These are phyloP conservation scores for Stentor coeruleus DNA, from an alignment of 73 alveolate species.

Conservation along the genomic window DNA sequence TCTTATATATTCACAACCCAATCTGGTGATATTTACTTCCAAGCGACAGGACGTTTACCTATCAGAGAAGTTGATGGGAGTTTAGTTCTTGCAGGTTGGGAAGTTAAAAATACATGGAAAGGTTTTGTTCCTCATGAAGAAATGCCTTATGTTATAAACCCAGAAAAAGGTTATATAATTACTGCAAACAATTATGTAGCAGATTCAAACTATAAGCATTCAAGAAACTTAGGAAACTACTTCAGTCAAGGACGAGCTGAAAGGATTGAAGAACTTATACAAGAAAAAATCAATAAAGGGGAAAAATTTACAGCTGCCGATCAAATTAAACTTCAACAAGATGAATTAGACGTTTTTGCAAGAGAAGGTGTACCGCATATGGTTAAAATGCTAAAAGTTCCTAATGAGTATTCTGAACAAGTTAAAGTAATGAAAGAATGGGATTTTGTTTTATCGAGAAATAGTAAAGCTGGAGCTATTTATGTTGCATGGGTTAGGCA, in stretches of 20 bases:
- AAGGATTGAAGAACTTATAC: too few species aligned
- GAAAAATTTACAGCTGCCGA: too few species aligned
- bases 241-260: background rate
- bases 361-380: too few species aligned
- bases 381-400: too few species aligned
- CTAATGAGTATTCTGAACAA: too few species aligned
- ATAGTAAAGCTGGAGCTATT: too few species aligned
- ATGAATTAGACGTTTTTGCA: too few species aligned
- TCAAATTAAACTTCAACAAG: too few species aligned
- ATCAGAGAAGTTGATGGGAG: background rate
- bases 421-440: too few species aligned
- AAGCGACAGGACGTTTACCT: slow-evolving; percentile 49
- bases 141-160: slow-evolving; percentile 80
- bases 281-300: too few species aligned
- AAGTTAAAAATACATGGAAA: slow-evolving; percentile 25
- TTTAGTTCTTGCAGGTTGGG: background rate
- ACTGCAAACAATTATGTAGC: slow-evolving; percentile 68
- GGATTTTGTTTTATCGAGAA: too few species aligned
- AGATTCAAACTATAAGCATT: background rate
- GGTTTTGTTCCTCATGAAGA: slow-evolving; percentile 61
- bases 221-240: background rate
- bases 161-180: slow-evolving; percentile 90
- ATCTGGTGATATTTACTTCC: slow-evolving; percentile 68
- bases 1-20: background rate
- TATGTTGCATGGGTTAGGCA: background rate